phyloP scores from a whole-genome alignment of 768 basidiomycete genomes.

The Dentipellis fragilis region DNA sequence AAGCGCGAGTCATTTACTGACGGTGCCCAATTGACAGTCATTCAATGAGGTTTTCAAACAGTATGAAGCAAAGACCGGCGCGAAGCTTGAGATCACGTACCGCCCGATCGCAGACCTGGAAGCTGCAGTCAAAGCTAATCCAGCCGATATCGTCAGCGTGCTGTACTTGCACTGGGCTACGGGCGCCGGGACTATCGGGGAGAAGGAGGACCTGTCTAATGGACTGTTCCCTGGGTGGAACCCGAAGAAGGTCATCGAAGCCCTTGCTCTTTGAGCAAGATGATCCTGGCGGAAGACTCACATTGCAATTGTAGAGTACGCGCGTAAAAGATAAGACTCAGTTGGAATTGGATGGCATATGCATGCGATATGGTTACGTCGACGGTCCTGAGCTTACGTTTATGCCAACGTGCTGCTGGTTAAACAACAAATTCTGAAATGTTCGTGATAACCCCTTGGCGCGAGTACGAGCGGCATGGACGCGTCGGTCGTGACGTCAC shows the following conservation, averaged over 20 bases:
- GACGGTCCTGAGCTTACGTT: too few relatives aligned
- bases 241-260: background rate
- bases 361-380: too few relatives aligned
- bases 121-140: background rate
- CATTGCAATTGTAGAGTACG: background rate
- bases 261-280: background rate
- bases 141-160: background rate
- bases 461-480: too few relatives aligned
- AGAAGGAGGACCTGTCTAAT: background rate
- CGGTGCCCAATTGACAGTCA: background rate
- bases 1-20: background rate
- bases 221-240: background rate
- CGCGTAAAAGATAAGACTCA: too few relatives aligned
- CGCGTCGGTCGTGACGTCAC: too few relatives aligned
- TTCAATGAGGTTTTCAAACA: background rate
- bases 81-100: background rate
- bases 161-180: background rate
- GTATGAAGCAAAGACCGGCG: background rate
- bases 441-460: too few relatives aligned
- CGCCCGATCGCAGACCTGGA: background rate
- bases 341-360: too few relatives aligned
- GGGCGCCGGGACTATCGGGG: background rate
- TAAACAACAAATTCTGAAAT: too few relatives aligned
- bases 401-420: too few relatives aligned
- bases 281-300: background rate